Percentiles rank a stretch among this genome's conserved stretches.
These are phyloP conservation scores for Ogataea haglerorum DNA, from an alignment of 805 yeast species.

Conservation along the genomic window DNA sequence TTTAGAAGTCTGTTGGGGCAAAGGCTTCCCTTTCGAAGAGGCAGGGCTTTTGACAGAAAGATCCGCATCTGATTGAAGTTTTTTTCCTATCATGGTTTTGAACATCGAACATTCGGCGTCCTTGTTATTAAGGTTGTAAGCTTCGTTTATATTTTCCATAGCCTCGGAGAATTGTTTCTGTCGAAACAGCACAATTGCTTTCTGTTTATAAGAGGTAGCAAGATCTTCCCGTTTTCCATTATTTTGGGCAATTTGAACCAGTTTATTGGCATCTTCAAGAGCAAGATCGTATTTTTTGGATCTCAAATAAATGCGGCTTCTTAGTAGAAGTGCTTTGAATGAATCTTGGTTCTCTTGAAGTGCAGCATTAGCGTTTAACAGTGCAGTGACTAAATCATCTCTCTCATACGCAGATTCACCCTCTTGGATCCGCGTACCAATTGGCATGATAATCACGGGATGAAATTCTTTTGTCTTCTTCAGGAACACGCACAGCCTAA, in stretches of 20 bases:
- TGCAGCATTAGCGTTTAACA: conserved; percentile 37
- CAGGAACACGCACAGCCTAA: conserved; percentile 7
- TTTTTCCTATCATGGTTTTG: conserved; percentile 37
- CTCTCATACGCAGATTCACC: conserved; percentile 43
- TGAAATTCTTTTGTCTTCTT: not conserved
- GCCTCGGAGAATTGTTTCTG: conserved; percentile 42
- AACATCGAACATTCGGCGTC: conserved; percentile 50
- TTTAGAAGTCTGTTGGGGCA: not conserved
- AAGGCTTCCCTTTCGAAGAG: not conserved
- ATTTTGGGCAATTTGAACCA: conserved; percentile 40
- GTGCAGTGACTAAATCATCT: conserved; percentile 45
- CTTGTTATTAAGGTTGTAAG: conserved; percentile 40
- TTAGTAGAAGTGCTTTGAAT: conserved; percentile 43
- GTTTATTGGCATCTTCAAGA: conserved; percentile 41
- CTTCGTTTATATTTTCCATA: conserved; percentile 38
- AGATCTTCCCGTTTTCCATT: conserved; percentile 46
- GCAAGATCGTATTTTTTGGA: conserved; percentile 47
- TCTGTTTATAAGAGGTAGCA: conserved; percentile 46
- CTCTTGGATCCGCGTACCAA: conserved; percentile 24
- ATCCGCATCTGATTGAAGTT: conserved; percentile 28
- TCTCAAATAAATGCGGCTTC: conserved; percentile 49
- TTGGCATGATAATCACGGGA: conserved; percentile 4
- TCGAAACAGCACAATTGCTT: conserved; percentile 46
- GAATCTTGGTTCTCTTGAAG: conserved; percentile 43
- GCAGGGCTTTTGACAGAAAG: no score